These are phyloP conservation scores for Funneliformis geosporum DNA, from an alignment of 192 early-diverging fungal genomes.

Conservation along the genomic window DNA sequence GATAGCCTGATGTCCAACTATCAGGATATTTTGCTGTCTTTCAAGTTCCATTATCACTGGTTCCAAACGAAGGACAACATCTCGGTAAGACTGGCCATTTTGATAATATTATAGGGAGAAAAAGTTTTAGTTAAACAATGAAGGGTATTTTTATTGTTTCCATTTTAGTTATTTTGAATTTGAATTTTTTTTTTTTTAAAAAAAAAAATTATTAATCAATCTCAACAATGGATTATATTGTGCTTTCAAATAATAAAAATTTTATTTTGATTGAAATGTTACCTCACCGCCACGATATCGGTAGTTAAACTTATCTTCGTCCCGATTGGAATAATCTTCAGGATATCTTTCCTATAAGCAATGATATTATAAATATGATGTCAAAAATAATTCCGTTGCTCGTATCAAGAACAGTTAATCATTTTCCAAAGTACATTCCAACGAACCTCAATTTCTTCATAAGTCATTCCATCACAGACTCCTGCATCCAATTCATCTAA, in stretches of 20 bases:
- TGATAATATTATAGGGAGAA: neutral
- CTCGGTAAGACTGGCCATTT: constrained; percentile 73
- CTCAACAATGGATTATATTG: neutral
- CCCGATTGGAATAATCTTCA: constrained; percentile 90
- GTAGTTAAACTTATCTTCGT: constrained; percentile 96
- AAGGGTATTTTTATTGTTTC: neutral
- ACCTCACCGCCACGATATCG: constrained; percentile 78
- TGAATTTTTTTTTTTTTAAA: neutral
- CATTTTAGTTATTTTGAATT: neutral
- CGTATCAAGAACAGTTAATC: neutral
- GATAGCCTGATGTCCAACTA: constrained; percentile 97
- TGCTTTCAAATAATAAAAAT: neutral
- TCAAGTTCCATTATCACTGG: constrained; percentile 99
- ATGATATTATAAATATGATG: neutral
- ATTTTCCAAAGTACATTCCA: neutral
- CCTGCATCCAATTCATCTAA: constrained; percentile 97
- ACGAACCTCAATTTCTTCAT: constrained; percentile 91
- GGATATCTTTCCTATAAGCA: constrained; percentile 71
- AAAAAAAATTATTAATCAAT: neutral
- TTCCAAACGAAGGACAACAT: constrained; percentile 94
- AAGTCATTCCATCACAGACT: constrained; percentile 97
- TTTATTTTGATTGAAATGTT: neutral
- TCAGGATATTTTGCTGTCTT: constrained; percentile 93
- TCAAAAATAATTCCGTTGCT: neutral
- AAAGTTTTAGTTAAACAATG: constrained; percentile 7